Base-by-base conservation (phyloP, 2,329 filamentous ascomycete genomes). In the Colletotrichum sp. region DNA sequence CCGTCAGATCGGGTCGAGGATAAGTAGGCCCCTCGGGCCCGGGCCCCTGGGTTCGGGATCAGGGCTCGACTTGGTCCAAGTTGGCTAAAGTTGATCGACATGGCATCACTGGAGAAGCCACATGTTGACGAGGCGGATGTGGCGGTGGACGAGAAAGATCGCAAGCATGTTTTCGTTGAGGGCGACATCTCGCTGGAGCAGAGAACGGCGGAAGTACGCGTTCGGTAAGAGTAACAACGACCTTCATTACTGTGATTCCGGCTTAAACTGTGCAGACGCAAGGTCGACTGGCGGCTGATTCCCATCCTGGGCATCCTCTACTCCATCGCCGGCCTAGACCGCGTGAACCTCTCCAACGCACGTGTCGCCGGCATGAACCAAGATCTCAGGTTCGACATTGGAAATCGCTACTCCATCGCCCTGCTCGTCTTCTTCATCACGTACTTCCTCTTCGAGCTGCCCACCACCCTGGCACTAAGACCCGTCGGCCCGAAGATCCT, bases 211-310 rank as follows among this genome's bases (percentile, higher is more conserved):
- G 30, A 63, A 34, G 30, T 30, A 0, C 59, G 59, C 19, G 30
- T 63, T 22, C 30, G 30, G 30, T 63, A 63, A 63, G 28, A n/a
- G n/a, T n/a, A n/a, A n/a, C n/a, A n/a, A n/a, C n/a, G n/a, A n/a
- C n/a, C n/a, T n/a, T n/a, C n/a, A n/a, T n/a, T n/a, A n/a, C n/a
- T n/a, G n/a, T n/a, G n/a, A n/a, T n/a, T n/a, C n/a, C n/a, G n/a
- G n/a, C n/a, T n/a, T n/a, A n/a, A n/a, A n/a, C n/a, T n/a, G n/a
- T n/a, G n/a, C n/a, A 65, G 76, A 27, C 76, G 74, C 39, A 71
- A 78, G 12, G 77, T 84, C 28, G 85, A 86, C 77, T 74, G 81
- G 61, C 82, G 85, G 27, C 81, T 86, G 2, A 82, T 87, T 6
- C 84, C 85, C 5, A 85, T 84, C 15, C 80, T 86, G 5, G 78